Base-by-base conservation (phyloP, 148 eudicot species). In the Rhododendron molle region DNA sequence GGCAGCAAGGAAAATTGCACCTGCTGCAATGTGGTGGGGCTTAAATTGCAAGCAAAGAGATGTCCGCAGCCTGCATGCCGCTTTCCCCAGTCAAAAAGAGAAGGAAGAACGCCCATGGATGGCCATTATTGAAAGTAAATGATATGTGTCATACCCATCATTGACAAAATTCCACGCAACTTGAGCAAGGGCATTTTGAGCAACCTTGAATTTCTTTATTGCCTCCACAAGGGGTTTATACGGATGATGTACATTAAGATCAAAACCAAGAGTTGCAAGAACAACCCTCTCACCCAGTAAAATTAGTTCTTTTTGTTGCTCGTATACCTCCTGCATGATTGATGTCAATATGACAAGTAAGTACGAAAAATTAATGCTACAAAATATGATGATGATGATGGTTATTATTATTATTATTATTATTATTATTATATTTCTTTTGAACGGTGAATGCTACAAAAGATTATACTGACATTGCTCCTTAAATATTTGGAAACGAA, bases 151-250 rank as follows among this genome's bases (percentile, higher is more conserved):
- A 84, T 95, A 97, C 99, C 99, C 99, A 93, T 97, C 99, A 88
- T 97, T 97, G 76, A 97, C 99, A 90, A 97, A 97, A 84, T 97
- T 97, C 99, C 99, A 97, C 43, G 98, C 99, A 88, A 97, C 98
- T 90, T 95, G 98, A 79, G 98, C 99, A 85, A 97, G 97, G 80
- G 98, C 95, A 90, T 95, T 93, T 91, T 97, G 98, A 71, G 99
- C 99, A 84, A 97, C 99, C 88, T 92, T 92, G 84, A 97, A 97
- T 89, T 92, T 97, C 88, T 94, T 97, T 79, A 97, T 95, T 46
- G 99, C 98, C 90, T 95, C 98, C 62, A 97, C 98, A 49, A 97
- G 91, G 46, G 99, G 98, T 86, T 95, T 97, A 86, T 97, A 97
- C 60, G 99, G 99, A 90, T 97, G 98, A 56, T 91, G 96, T 81